Percentiles rank a stretch among this genome's conserved stretches.
These are phyloP conservation scores for Mycena alexandri DNA, from an alignment of 768 basidiomycete species.

Conservation along the genomic window DNA sequence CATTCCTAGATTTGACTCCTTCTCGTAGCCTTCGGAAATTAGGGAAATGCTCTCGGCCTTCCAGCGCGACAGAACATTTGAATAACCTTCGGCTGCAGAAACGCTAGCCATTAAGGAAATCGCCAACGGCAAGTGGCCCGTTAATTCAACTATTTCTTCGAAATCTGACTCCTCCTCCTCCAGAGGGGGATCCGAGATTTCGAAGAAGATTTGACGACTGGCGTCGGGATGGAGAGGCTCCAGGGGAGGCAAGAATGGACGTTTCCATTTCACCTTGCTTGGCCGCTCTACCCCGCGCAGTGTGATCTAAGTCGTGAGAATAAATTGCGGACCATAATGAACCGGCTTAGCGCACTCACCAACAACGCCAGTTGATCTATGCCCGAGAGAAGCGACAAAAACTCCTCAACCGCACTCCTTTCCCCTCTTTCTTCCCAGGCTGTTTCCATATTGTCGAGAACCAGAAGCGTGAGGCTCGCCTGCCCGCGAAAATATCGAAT, in stretches of 20 bases:
- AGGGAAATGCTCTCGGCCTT: conserved; percentile 4
- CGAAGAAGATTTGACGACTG: conserved; percentile 2
- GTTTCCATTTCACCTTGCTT: conserved; percentile 4
- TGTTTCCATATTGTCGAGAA: conserved; percentile 15
- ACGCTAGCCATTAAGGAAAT: conserved; percentile 11
- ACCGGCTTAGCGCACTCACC: conserved; percentile 3
- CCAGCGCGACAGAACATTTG: conserved; percentile 3
- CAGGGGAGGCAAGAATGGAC: conserved; percentile 2
- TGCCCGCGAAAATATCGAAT: not conserved
- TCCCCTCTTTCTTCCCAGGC: not conserved
- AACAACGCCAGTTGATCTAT: not conserved
- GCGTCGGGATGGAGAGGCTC: conserved; percentile 3
- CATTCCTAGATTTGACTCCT: conserved; percentile 9
- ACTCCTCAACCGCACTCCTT: conserved; percentile 3
- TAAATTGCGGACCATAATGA: not conserved
- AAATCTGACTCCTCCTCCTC: not conserved
- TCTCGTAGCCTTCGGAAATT: conserved; percentile 4
- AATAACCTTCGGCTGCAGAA: conserved; percentile 6
- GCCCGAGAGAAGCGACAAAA: not conserved
- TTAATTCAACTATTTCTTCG: conserved; percentile 1
- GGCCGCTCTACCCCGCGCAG: conserved; percentile 4
- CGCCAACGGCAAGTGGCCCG: conserved; percentile 1
- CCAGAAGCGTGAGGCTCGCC: not conserved
- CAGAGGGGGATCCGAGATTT: not conserved
- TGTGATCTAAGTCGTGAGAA: not conserved